phyloP scores from a whole-genome alignment of 805 yeast species.

The Yarrowia osloensis region DNA sequence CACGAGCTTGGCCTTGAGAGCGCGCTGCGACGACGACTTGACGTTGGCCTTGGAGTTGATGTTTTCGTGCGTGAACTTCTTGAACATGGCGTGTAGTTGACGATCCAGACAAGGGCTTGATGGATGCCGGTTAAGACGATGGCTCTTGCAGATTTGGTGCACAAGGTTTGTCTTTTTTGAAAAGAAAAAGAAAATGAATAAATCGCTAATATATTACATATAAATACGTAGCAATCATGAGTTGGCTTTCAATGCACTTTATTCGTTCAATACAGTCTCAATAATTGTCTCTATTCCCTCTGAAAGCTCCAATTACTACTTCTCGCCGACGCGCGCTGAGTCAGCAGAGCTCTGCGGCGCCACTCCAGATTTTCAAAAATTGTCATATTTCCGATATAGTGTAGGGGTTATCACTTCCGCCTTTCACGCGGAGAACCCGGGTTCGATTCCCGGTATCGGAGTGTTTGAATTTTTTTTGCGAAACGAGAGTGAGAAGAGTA shows the following conservation, averaged over 20 bases:
- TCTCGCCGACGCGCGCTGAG: too few relatives aligned
- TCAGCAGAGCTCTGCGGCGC: neutral
- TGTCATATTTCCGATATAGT: slow-evolving; percentile 32
- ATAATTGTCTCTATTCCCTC: too few relatives aligned
- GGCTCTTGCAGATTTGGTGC: slow-evolving; percentile 22
- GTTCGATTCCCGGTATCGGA: slow-evolving; percentile 32
- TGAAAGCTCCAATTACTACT: too few relatives aligned
- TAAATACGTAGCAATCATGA: too few relatives aligned
- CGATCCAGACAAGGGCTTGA: neutral
- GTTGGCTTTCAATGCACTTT: too few relatives aligned
- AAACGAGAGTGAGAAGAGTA: too few relatives aligned
- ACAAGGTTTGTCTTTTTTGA: slow-evolving; percentile 17
- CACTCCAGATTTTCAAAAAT: neutral
- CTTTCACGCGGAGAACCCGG: slow-evolving; percentile 30
- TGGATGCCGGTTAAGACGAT: neutral
- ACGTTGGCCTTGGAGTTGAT: slow-evolving; percentile 87
- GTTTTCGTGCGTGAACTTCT: slow-evolving; percentile 76
- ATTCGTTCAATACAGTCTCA: too few relatives aligned
- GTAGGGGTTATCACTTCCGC: slow-evolving; percentile 30
- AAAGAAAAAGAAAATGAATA: too few relatives aligned
- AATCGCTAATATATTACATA: too few relatives aligned
- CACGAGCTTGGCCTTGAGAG: slow-evolving; percentile 73
- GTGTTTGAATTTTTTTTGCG: neutral
- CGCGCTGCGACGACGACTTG: slow-evolving; percentile 91
- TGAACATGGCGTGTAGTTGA: slow-evolving; percentile 30